phyloP scores from a whole-genome alignment of 2,329 filamentous ascomycete species.

The Westerdykella ornata region DNA sequence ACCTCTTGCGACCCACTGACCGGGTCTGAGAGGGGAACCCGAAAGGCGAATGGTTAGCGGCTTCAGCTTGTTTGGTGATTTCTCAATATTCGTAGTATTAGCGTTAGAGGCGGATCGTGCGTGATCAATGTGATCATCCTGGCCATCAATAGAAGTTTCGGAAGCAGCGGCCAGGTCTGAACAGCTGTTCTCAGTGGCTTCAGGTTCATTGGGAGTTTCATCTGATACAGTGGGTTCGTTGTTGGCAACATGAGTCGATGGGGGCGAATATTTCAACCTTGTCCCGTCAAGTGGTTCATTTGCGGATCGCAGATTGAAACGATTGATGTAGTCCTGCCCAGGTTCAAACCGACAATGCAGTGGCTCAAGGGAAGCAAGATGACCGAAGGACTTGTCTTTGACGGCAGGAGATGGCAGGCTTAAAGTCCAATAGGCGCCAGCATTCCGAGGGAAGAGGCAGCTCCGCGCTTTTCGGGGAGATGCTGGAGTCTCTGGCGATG shows the following conservation, averaged over 20 bases:
- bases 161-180: background rate
- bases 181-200: too few relatives aligned
- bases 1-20: conserved; percentile 26
- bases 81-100: background rate
- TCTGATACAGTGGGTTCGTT: too few relatives aligned
- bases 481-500: conserved; percentile 24
- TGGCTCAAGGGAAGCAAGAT: too few relatives aligned
- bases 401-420: conserved; percentile 22
- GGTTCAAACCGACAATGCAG: too few relatives aligned
- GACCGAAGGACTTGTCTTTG: conserved; percentile 4
- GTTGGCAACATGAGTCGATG: too few relatives aligned
- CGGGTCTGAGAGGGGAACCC: conserved; percentile 29
- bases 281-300: too few relatives aligned
- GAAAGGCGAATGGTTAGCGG: conserved; percentile 16
- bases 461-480: conserved; percentile 28
- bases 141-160: conserved; percentile 1
- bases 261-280: too few relatives aligned
- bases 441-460: conserved; percentile 19
- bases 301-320: too few relatives aligned
- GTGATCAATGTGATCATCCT: conserved; percentile 1
- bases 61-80: conserved; percentile 6
- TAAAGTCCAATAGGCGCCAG: conserved; percentile 8
- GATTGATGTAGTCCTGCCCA: too few relatives aligned
- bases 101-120: background rate
- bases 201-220: too few relatives aligned